Percentiles rank a stretch among this genome's conserved stretches.
These are phyloP conservation scores for Haematococcus lacustris DNA, from an alignment of 139 green algal species.

Conservation along the genomic window DNA sequence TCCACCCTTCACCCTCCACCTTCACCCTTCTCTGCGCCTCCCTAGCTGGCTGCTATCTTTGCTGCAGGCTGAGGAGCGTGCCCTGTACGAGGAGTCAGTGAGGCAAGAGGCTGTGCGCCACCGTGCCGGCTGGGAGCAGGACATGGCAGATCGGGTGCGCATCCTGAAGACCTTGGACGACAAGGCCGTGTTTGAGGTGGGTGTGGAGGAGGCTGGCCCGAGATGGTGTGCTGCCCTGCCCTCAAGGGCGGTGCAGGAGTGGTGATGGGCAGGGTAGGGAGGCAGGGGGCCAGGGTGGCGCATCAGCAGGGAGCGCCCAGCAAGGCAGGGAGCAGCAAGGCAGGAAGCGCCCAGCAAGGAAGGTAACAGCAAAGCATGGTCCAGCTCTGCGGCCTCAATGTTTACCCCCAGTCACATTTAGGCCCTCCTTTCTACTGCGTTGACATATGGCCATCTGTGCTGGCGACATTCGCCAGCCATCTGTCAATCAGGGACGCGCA, in stretches of 20 bases:
- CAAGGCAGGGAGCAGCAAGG: not conserved
- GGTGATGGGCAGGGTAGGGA: not conserved
- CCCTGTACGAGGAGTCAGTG: conserved; percentile 40
- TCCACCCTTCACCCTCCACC: not conserved
- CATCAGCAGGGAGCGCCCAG: not conserved
- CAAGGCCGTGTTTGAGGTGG: conserved; percentile 25
- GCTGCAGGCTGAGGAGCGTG: conserved; percentile 52
- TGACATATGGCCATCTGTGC: not conserved
- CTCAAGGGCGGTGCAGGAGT: not conserved
- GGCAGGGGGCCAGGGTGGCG: not conserved
- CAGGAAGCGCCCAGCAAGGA: not conserved
- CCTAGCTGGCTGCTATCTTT: conserved; percentile 13
- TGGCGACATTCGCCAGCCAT: not conserved
- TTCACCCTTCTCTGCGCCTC: not conserved
- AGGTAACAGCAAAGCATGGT: not conserved
- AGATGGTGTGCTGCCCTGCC: not conserved
- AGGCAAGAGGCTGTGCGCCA: conserved; percentile 36
- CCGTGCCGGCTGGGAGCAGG: conserved; percentile 69
- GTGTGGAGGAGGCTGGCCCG: not conserved
- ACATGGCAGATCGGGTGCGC: conserved; percentile 76
- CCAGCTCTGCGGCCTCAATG: not conserved
- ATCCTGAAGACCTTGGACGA: conserved; percentile 20
- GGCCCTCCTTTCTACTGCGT: not conserved
- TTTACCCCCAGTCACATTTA: not conserved
- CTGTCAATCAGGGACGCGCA: not conserved